A percentile compares a stretch with the other conserved stretches of the same genome.
Evolutionary conservation across 305 asterid genomes (phyloP).

Genomic region (Striga hermonthica): DNA sequence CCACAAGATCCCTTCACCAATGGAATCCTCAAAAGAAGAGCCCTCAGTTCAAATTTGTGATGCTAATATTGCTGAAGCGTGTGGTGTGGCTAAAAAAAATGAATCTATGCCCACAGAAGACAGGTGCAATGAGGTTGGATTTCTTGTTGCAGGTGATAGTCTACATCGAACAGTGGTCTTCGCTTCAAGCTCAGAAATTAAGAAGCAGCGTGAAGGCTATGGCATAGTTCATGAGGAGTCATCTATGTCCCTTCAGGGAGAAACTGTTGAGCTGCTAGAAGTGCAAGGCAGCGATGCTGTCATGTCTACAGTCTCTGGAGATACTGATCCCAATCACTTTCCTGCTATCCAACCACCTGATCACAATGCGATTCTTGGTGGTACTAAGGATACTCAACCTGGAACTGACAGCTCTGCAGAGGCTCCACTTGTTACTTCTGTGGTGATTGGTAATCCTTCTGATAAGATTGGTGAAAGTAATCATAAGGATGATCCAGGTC

Average conservation of each 20-base stretch:
- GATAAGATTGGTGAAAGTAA: conserved; percentile 34
- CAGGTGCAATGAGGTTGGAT: conserved; percentile 37
- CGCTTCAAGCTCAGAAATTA: conserved; percentile 37
- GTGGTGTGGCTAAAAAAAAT: conserved; percentile 31
- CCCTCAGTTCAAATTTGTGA: conserved; percentile 39
- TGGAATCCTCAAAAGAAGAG: conserved; percentile 41
- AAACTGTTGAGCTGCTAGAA: conserved; percentile 33
- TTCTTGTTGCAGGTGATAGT: conserved; percentile 37
- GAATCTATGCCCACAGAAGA: conserved; percentile 37
- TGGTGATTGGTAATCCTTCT: conserved; percentile 31
- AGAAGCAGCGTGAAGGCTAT: conserved; percentile 37
- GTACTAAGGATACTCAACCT: conserved; percentile 34
- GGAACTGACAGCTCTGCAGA: conserved; percentile 35
- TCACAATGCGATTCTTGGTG: conserved; percentile 36
- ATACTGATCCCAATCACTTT: conserved; percentile 36
- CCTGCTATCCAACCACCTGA: conserved; percentile 32
- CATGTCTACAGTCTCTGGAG: conserved; percentile 24
- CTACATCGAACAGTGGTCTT: conserved; percentile 28
- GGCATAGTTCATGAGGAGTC: conserved; percentile 35
- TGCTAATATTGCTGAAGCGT: conserved; percentile 33
- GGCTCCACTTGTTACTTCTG: conserved; percentile 34
- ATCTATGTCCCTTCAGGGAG: conserved; percentile 34
- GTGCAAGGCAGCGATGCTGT: conserved; percentile 23
- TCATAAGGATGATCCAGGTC: conserved; percentile 35
- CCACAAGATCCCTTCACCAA: conserved; percentile 34